Evolutionary conservation across 2,329 filamentous ascomycete genomes (phyloP).

Genomic region (Tolypocladium ovalisporum): DNA sequence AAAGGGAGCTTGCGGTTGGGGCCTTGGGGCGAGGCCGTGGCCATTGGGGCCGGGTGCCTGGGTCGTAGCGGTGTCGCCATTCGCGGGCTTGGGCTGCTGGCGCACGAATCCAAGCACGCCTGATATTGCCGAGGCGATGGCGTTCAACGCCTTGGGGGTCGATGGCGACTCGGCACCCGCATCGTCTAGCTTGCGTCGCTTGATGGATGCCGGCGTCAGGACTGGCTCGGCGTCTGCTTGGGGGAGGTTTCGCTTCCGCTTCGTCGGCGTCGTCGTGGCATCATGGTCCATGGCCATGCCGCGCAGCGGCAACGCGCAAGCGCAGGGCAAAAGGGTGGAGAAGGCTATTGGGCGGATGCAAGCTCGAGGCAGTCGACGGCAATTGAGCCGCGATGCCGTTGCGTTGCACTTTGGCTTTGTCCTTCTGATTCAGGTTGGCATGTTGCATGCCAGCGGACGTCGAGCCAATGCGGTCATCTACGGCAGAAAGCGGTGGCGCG

Average conservation of each 20-base stretch:
- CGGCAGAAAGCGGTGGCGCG: not conserved
- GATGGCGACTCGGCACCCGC: conserved; percentile 12
- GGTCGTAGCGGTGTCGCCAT: not conserved
- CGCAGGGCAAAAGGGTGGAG: not conserved
- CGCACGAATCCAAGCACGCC: conserved; percentile 13
- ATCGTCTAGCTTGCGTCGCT: conserved; percentile 20
- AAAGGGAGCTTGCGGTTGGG: conserved; percentile 3
- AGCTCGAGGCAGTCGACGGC: not conserved
- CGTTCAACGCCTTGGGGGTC: conserved; percentile 17
- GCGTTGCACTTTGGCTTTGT: not conserved
- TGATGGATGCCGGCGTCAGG: conserved; percentile 16
- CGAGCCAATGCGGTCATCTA: not conserved
- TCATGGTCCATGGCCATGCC: conserved; percentile 15
- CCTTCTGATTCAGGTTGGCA: not conserved
- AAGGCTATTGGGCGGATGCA: no score
- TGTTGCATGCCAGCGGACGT: not conserved
- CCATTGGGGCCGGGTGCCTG: conserved; percentile 1
- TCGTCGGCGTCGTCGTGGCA: conserved; percentile 7
- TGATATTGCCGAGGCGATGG: conserved; percentile 20
- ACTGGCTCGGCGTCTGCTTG: conserved; percentile 9
- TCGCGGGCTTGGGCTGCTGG: conserved; percentile 4
- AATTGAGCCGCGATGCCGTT: not conserved
- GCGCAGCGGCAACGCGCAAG: not conserved
- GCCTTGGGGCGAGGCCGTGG: not conserved
- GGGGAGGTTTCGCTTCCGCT: conserved; percentile 13